Base-by-base conservation (phyloP, 208 protist genomes). In the Novymonas esmeraldas region DNA sequence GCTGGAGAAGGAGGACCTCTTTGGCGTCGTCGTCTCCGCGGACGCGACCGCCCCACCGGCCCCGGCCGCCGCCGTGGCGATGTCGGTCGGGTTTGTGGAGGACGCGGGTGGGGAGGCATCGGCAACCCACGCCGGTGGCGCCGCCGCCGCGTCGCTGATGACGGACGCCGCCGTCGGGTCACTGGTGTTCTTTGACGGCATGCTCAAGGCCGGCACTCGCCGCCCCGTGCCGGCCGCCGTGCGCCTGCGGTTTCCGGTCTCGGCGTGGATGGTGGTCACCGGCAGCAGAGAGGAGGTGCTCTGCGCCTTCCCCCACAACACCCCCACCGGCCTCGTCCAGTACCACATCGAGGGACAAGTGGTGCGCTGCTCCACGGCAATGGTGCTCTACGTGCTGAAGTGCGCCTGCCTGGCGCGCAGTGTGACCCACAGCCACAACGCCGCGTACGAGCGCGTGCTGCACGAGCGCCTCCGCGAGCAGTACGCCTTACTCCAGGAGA, bases 341-440 rank as follows among this genome's bases (percentile, higher is more conserved):
- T 94, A 96, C 73, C 76, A 84, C 68, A 61, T 96, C 3, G 89
- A 94, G 62, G 84, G 87, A 9, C 89, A 96, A 67, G 82, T 96
- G 48, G 79, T 95, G 60, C 73, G 68, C 41, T 68, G 44, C 31
- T 73, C 66, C 36, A 28, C 65, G 10, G 64, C 60, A 18, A 72
- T 76, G 5, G 63, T 89, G 44, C 81, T 96, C 6, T 94, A 93
- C 78, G 87, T 88, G 14, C 46, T 94, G 6, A 73, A 78, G n/a
- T 89, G 80, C 60, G 76, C 79, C 36, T 86, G 83, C n/a, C 78
- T 94, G 14, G 85, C 86, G 3, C 81, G 87, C 39, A 87, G 81
- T 66, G 73, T 66, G 52, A 91, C 80, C 20, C 51, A 87, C 42
- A 84, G 79, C 50, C 77, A 78, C 61, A 96, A 96, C 79, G 55